phyloP scores from a whole-genome alignment of 2,329 filamentous ascomycete species.

The Sordariomycetes sp. region DNA sequence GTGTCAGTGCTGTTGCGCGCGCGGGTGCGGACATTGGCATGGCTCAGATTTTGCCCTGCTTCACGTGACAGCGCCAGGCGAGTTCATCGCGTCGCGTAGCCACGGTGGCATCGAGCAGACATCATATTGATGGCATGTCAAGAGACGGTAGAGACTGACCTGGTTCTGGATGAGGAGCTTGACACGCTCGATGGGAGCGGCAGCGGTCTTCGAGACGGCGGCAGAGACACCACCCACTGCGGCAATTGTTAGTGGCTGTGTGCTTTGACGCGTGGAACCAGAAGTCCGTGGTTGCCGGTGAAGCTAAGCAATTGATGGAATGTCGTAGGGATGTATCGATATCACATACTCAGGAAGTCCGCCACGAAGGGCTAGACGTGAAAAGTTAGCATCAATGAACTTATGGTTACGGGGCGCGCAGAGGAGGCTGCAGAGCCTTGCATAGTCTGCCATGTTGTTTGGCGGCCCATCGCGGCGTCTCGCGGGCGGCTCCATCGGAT shows the following conservation, averaged over 20 bases:
- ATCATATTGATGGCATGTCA: not conserved
- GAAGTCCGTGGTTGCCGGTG: not conserved
- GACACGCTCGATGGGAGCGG: slow-evolving; percentile 99
- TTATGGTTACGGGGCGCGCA: too few relatives aligned
- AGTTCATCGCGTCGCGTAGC: too few relatives aligned
- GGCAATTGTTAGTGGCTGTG: slow-evolving; percentile 7
- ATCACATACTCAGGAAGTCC: slow-evolving; percentile 93
- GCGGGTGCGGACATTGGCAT: too few relatives aligned
- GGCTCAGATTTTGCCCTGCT: too few relatives aligned
- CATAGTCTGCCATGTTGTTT: too few relatives aligned
- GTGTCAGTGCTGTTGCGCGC: slow-evolving; percentile 11
- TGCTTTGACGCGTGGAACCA: not conserved
- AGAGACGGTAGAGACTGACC: slow-evolving; percentile 44
- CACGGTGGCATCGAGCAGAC: too few relatives aligned
- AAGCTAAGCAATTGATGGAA: slow-evolving; percentile 2
- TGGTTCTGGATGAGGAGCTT: slow-evolving; percentile 99
- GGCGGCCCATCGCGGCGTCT: too few relatives aligned
- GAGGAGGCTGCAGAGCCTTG: too few relatives aligned
- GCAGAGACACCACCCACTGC: slow-evolving; percentile 99
- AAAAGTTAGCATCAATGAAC: slow-evolving; percentile 19
- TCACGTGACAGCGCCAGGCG: too few relatives aligned
- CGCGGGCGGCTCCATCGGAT: too few relatives aligned
- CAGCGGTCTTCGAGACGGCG: slow-evolving; percentile 99
- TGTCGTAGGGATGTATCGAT: slow-evolving; percentile 5
- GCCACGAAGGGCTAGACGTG: slow-evolving; percentile 80